phyloP scores from a whole-genome alignment of 2,329 filamentous ascomycete species.

The Scedosporium minutisporum region DNA sequence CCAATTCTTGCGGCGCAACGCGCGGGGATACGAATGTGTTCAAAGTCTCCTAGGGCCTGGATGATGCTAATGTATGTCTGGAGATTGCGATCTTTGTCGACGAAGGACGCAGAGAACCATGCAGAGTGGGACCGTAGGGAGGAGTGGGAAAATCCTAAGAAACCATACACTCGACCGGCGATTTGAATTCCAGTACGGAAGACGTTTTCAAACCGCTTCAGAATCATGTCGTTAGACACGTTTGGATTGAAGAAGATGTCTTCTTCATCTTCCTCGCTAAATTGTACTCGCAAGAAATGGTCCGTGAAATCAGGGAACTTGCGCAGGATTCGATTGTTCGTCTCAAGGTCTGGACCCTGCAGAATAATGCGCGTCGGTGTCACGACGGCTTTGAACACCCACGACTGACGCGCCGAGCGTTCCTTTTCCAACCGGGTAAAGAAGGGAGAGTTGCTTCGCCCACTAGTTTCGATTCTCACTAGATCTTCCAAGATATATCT shows the following conservation, averaged over 20 bases:
- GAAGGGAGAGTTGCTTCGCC: constrained; percentile 15
- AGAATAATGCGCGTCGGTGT: constrained; percentile 51
- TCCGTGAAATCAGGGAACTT: constrained; percentile 50
- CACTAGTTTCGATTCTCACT: constrained; percentile 28
- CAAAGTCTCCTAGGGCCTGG: constrained; percentile 39
- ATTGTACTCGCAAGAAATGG: constrained; percentile 60
- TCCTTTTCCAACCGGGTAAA: constrained; percentile 11
- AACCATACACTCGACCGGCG: constrained; percentile 52
- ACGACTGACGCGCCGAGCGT: constrained; percentile 29
- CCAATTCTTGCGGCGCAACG: constrained; percentile 51
- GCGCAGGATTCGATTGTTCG: constrained; percentile 62
- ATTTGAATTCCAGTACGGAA: constrained; percentile 52
- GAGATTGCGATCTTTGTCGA: constrained; percentile 19
- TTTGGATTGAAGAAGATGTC: constrained; percentile 48
- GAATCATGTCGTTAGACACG: constrained; percentile 36
- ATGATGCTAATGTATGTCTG: constrained; percentile 35
- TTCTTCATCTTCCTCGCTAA: constrained; percentile 64
- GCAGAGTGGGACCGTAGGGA: constrained; percentile 62
- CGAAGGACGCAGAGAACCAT: constrained; percentile 49
- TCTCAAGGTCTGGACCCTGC: constrained; percentile 54
- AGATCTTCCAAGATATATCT: constrained; percentile 29
- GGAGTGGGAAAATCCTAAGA: constrained; percentile 72
- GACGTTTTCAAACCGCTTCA: constrained; percentile 49
- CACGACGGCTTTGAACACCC: constrained; percentile 46
- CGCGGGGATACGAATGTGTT: constrained; percentile 40